Percentiles rank a stretch among this genome's conserved stretches.
Conservation (phyloP, 2,329 filamentous ascomycete genomes). For the Talaromyces sp. region DNA sequence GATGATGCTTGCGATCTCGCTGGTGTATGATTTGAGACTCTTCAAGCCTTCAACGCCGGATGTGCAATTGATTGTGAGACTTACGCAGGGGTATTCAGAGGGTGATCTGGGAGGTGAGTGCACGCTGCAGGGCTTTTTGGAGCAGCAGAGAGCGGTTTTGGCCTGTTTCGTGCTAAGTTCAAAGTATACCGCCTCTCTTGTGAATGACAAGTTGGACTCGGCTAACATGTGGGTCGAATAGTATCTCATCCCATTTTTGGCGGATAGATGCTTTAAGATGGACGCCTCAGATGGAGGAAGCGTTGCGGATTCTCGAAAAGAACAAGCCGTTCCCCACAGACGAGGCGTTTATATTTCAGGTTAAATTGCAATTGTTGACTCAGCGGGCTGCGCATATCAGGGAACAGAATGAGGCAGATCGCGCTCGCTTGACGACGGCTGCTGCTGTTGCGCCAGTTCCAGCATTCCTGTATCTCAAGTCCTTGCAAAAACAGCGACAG, state of each 20-base stretch:
- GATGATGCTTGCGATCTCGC: conserved; percentile 37
- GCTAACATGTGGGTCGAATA: conserved; percentile 20
- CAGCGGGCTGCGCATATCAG: conserved; percentile 31
- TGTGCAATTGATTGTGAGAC: conserved; percentile 29
- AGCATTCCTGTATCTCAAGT: conserved; percentile 28
- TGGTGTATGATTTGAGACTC: conserved; percentile 37
- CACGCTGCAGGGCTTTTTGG: conserved; percentile 23
- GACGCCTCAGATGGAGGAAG: conserved; percentile 41
- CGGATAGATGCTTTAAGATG: conserved; percentile 36
- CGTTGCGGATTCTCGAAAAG: conserved; percentile 27
- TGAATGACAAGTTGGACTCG: neutral
- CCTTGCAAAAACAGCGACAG: conserved; percentile 31
- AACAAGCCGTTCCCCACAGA: conserved; percentile 29
- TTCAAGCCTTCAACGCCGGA: conserved; percentile 32
- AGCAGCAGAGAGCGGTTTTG: conserved; percentile 29
- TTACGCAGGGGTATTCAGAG: conserved; percentile 28
- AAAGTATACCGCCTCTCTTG: conserved; percentile 22
- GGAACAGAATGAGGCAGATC: conserved; percentile 28
- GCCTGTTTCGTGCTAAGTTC: conserved; percentile 33
- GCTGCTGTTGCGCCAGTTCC: neutral
- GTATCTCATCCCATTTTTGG: conserved; percentile 35
- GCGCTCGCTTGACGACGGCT: conserved; percentile 16
- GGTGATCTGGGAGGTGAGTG: conserved; percentile 17
- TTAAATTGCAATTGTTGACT: conserved; percentile 37
- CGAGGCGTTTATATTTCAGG: conserved; percentile 32